phyloP scores from a whole-genome alignment of 2,329 filamentous ascomycete genomes.

The Torrubiella hemipterigena region DNA sequence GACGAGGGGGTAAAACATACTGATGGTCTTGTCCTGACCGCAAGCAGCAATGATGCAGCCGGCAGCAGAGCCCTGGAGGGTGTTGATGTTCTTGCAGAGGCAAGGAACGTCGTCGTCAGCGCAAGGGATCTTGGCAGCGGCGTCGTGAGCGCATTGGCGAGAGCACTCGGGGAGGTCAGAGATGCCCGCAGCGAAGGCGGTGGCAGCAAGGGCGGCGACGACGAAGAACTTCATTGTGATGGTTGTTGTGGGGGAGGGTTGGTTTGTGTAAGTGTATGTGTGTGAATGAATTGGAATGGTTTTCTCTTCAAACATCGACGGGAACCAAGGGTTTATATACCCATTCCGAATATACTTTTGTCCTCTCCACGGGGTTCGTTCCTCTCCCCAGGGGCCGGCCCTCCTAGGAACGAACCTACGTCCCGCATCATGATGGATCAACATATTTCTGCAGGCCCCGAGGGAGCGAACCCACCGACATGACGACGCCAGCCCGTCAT shows the following conservation, averaged over 20 bases:
- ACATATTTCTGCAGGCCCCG: too few species aligned
- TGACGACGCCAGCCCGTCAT: too few species aligned
- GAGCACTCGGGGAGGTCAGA: slow-evolving; percentile 24
- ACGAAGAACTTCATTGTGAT: slow-evolving; percentile 1
- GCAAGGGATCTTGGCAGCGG: slow-evolving; percentile 16
- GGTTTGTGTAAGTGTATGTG: background rate
- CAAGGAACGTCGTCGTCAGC: slow-evolving; percentile 19
- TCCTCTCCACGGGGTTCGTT: too few species aligned
- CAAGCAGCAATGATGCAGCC: slow-evolving; percentile 23
- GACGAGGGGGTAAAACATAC: slow-evolving; percentile 17
- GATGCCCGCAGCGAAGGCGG: slow-evolving; percentile 5
- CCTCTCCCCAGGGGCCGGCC: too few species aligned
- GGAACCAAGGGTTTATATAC: too few species aligned
- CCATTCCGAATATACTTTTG: too few species aligned
- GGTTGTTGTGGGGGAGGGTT: background rate
- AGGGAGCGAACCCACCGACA: too few species aligned
- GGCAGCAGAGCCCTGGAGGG: slow-evolving; percentile 19
- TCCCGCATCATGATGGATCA: too few species aligned
- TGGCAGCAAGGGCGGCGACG: background rate
- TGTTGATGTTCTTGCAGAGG: slow-evolving; percentile 20
- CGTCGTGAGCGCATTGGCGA: slow-evolving; percentile 18
- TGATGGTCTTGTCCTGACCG: slow-evolving; percentile 21
- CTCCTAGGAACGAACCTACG: too few species aligned
- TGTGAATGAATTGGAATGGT: too few species aligned
- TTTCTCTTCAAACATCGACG: too few species aligned